A percentile compares a stretch with the other conserved stretches of the same genome.
Evolutionary conservation across 2,329 filamentous ascomycete species (phyloP).

Genomic region (Botryotinia globosa): DNA sequence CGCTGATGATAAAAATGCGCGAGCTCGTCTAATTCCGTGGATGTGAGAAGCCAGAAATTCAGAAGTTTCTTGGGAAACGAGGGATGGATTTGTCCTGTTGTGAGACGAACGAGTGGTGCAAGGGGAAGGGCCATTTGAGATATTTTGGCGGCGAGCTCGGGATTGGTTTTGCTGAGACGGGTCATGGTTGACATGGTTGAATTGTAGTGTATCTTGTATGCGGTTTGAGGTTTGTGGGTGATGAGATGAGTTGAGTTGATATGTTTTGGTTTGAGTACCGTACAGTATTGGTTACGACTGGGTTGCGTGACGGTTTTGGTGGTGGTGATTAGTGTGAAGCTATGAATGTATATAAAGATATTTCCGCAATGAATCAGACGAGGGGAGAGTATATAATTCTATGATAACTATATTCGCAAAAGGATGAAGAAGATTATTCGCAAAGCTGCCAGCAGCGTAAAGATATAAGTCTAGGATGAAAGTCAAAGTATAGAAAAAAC

Average conservation of each 20-base stretch:
- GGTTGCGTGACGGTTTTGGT: background rate
- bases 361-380: background rate
- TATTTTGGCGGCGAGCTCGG: constrained; percentile 59
- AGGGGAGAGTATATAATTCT: background rate
- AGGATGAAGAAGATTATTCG: constrained; percentile 21
- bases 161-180: constrained; percentile 40
- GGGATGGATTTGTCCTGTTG: constrained; percentile 60
- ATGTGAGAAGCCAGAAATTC: constrained; percentile 71
- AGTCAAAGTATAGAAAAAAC: background rate
- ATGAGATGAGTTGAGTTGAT: background rate
- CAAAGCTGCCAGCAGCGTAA: constrained; percentile 33
- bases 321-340: background rate
- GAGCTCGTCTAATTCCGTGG: constrained; percentile 65
- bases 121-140: constrained; percentile 63
- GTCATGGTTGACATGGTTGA: background rate
- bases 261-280: background rate
- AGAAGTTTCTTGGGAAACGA: constrained; percentile 65
- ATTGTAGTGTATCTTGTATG: background rate
- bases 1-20: constrained; percentile 73
- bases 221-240: background rate
- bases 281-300: background rate
- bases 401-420: constrained; percentile 1
- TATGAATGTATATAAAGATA: constrained; percentile 14
- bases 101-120: constrained; percentile 63
- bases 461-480: constrained; percentile 18